phyloP scores from a whole-genome alignment of 2,329 filamentous ascomycete species.

The Phialophora expanda region DNA sequence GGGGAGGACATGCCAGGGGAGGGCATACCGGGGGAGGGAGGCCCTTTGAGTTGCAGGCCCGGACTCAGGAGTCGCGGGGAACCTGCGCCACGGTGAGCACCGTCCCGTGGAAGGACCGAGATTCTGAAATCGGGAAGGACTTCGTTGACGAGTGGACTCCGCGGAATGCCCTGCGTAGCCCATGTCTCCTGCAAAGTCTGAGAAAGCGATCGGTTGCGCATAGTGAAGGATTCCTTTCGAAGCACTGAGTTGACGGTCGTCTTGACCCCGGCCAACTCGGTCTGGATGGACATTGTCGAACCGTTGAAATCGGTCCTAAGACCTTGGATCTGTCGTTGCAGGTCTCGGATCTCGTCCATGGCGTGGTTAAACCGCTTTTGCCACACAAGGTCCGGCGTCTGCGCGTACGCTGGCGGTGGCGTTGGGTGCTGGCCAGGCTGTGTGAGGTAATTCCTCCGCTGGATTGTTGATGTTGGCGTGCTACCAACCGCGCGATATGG shows the following conservation, averaged over 20 bases:
- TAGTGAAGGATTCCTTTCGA: conserved; percentile 33
- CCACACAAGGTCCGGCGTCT: conserved; percentile 34
- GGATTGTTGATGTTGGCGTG: conserved; percentile 27
- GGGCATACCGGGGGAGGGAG: conserved; percentile 19
- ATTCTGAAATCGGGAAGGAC: conserved; percentile 20
- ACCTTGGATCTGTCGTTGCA: conserved; percentile 32
- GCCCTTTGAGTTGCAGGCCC: conserved; percentile 12
- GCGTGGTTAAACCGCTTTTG: conserved; percentile 36
- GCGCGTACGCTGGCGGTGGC: conserved; percentile 31
- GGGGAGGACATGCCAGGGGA: conserved; percentile 25
- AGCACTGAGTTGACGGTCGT: conserved; percentile 35
- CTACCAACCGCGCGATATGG: neutral
- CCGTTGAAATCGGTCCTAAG: conserved; percentile 32
- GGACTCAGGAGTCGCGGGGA: conserved; percentile 14
- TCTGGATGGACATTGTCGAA: conserved; percentile 30
- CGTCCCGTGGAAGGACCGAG: neutral
- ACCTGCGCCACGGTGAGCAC: neutral
- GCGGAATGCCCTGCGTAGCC: conserved; percentile 15
- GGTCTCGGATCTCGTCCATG: conserved; percentile 37
- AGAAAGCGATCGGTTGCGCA: conserved; percentile 27
- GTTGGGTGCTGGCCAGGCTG: conserved; percentile 20
- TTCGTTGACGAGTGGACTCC: conserved; percentile 32
- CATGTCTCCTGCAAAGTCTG: conserved; percentile 26
- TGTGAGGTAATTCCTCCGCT: conserved; percentile 23
- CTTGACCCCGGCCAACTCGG: conserved; percentile 34